Evolutionary conservation across 768 basidiomycete genomes (phyloP).

Genomic region (Podaxis mareebaensis): DNA sequence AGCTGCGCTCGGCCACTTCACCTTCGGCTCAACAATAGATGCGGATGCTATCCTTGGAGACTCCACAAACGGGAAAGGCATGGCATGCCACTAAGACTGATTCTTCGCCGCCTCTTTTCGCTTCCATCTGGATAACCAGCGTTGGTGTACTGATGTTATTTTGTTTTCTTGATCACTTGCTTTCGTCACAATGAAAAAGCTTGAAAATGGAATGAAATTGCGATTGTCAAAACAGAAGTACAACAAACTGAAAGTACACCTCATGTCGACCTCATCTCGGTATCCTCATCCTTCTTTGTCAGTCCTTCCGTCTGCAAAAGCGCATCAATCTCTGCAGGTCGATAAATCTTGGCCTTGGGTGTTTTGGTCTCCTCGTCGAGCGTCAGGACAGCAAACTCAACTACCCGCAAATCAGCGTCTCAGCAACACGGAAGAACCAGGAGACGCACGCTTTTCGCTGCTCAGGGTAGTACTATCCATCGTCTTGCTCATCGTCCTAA

Average conservation of each 20-base stretch:
- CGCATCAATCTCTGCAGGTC: conserved; percentile 84
- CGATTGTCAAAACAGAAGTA: conserved; percentile 38
- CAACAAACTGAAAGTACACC: conserved; percentile 17
- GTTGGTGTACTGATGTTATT: neutral
- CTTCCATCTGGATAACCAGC: neutral
- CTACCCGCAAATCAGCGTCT: conserved; percentile 39
- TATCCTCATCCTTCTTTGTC: conserved; percentile 85
- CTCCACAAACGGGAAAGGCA: conserved; percentile 52
- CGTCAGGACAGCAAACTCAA: conserved; percentile 95
- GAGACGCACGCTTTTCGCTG: conserved; percentile 86
- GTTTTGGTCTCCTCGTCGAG: conserved; percentile 74
- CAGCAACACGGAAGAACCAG: conserved; percentile 1
- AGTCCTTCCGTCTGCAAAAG: conserved; percentile 77
- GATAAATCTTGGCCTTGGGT: conserved; percentile 91
- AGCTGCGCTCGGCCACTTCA: conserved; percentile 79
- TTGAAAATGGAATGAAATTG: conserved; percentile 37
- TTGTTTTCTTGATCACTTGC: neutral
- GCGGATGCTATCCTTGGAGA: conserved; percentile 55
- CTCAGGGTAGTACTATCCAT: conserved; percentile 98
- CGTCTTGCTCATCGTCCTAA: conserved; percentile 98
- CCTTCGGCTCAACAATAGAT: conserved; percentile 70
- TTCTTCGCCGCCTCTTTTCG: neutral
- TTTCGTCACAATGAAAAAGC: conserved; percentile 25
- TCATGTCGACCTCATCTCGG: conserved; percentile 68
- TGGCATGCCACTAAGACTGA: conserved; percentile 71